Evolutionary conservation across 805 yeast genomes (phyloP).

Genomic region (Yarrowia osloensis): DNA sequence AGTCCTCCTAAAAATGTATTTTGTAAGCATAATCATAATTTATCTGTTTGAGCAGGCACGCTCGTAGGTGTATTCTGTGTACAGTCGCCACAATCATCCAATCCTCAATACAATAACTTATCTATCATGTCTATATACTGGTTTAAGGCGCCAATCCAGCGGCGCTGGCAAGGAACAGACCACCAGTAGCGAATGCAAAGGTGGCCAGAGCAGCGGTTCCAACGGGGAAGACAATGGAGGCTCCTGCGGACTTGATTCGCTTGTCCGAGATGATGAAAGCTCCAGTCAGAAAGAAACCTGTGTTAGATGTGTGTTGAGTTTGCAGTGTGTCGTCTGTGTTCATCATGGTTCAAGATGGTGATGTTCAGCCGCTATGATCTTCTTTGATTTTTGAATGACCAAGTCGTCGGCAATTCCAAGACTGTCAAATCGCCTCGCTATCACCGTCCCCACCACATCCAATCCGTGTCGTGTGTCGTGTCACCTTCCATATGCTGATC

Average conservation of each 20-base stretch:
- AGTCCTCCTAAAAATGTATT: neutral
- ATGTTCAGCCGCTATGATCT: too few species aligned
- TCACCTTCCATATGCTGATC: neutral
- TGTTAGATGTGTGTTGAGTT: neutral
- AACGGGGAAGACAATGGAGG: slow-evolving; percentile 6
- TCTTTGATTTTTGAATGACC: too few species aligned
- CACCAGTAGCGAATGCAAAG: slow-evolving; percentile 23
- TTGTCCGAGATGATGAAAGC: slow-evolving; percentile 30
- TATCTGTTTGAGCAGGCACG: neutral
- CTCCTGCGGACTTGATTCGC: slow-evolving; percentile 7
- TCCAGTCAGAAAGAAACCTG: slow-evolving; percentile 26
- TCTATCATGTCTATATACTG: slow-evolving; percentile 16
- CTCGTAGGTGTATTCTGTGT: too few species aligned
- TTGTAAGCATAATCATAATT: slow-evolving; percentile 22
- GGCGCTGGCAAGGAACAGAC: slow-evolving; percentile 29
- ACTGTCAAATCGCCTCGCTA: too few species aligned
- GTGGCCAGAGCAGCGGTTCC: slow-evolving; percentile 30
- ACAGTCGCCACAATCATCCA: neutral
- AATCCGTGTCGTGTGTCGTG: neutral
- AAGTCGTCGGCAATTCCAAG: too few species aligned
- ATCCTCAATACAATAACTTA: neutral
- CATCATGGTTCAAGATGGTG: too few species aligned
- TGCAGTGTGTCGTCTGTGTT: neutral
- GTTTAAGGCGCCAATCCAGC: slow-evolving; percentile 26
- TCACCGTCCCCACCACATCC: too few species aligned